Percentiles rank a stretch among this genome's conserved stretches.
Conservation (phyloP, 176 grass and related monocot genomes). For the Coix lacrymajobi region DNA sequence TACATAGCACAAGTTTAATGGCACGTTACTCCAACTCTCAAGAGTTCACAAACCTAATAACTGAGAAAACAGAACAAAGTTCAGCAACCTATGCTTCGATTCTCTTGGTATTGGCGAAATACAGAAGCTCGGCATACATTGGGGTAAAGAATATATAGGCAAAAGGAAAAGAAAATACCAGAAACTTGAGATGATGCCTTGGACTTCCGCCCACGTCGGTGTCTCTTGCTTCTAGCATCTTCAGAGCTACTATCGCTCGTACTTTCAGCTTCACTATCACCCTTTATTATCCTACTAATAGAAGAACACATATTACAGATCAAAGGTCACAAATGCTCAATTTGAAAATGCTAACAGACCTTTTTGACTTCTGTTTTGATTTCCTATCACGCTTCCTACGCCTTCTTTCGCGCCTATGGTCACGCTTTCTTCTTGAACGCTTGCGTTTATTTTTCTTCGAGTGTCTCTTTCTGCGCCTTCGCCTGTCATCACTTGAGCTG, state of each 20-base stretch:
- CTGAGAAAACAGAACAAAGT: neutral
- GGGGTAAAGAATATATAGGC: neutral
- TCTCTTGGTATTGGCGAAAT: neutral
- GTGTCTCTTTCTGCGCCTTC: slow-evolving; percentile 55
- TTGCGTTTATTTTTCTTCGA: slow-evolving; percentile 71
- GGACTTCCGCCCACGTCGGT: slow-evolving; percentile 31
- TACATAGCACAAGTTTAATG: neutral
- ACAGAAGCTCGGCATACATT: neutral
- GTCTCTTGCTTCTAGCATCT: slow-evolving; percentile 54
- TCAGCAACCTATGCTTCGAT: neutral
- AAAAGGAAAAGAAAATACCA: slow-evolving; percentile 45
- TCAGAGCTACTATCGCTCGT: slow-evolving; percentile 45
- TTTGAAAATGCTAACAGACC: slow-evolving; percentile 31
- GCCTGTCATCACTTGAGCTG: slow-evolving; percentile 85
- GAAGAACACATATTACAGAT: slow-evolving; percentile 10
- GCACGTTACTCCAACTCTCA: neutral
- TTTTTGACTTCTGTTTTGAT: slow-evolving; percentile 63
- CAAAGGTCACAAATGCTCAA: neutral
- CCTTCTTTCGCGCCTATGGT: slow-evolving; percentile 66
- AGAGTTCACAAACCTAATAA: neutral
- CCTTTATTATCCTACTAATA: slow-evolving; percentile 45
- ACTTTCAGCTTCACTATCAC: slow-evolving; percentile 52
- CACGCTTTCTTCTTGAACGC: slow-evolving; percentile 70
- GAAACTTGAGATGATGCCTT: slow-evolving; percentile 60
- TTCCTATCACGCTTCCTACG: slow-evolving; percentile 77